Percentiles rank a stretch among this genome's conserved stretches.
phyloP scores from a whole-genome alignment of 2,329 filamentous ascomycete species.

The Leptographium lundbergii region DNA sequence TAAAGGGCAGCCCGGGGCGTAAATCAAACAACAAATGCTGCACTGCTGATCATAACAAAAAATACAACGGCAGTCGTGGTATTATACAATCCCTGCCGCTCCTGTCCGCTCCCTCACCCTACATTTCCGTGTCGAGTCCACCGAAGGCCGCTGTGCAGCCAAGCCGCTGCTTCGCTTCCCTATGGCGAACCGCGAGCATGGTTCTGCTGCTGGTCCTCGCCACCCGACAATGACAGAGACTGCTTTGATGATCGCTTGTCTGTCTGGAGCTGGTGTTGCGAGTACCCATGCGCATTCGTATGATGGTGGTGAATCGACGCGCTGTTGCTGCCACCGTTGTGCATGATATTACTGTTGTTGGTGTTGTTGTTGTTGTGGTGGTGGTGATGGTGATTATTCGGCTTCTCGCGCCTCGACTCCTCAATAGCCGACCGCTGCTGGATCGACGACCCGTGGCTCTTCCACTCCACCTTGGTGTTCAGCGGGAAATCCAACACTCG shows the following conservation, averaged over 20 bases:
- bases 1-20: not conserved
- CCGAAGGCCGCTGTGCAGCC: not conserved
- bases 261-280: slow-evolving; percentile 2
- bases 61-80: slow-evolving; percentile 1
- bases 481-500: slow-evolving; percentile 72
- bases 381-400: slow-evolving; percentile 29
- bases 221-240: not conserved
- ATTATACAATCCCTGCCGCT: slow-evolving; percentile 5
- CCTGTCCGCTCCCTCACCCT: not conserved
- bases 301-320: slow-evolving; percentile 9
- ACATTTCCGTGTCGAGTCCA: not conserved
- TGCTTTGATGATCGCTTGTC: slow-evolving; percentile 9
- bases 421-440: slow-evolving; percentile 83
- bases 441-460: slow-evolving; percentile 92
- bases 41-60: slow-evolving; percentile 4
- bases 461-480: slow-evolving; percentile 88
- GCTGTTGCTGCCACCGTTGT: slow-evolving; percentile 15
- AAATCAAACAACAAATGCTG: slow-evolving; percentile 6
- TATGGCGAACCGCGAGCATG: slow-evolving; percentile 10
- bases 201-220: slow-evolving; percentile 8
- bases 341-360: slow-evolving; percentile 15
- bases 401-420: slow-evolving; percentile 81
- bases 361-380: slow-evolving; percentile 18
- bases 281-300: not conserved
- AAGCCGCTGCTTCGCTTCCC: slow-evolving; percentile 3